Evolutionary conservation across 139 green algal genomes (phyloP).

Genomic region (Chlamydomonas asymmetrica): DNA sequence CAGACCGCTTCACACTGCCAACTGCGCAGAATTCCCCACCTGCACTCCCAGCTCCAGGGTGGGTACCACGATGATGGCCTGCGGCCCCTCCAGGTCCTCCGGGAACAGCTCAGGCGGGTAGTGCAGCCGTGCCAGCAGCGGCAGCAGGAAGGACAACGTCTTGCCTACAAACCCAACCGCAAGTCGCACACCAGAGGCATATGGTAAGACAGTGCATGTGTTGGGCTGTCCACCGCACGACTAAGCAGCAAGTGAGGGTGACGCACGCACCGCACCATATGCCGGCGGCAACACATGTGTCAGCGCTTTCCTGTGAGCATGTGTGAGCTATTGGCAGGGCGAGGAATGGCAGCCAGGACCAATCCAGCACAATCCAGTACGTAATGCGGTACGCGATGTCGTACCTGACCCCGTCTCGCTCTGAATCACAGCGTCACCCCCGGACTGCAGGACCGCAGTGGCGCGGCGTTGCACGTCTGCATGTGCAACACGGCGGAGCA

Average conservation of each 20-base stretch:
- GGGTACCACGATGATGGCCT: constrained; percentile 82
- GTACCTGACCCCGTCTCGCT: constrained; percentile 73
- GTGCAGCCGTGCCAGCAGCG: constrained; percentile 58
- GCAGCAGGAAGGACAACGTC: constrained; percentile 79
- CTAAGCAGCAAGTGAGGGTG: too few relatives aligned
- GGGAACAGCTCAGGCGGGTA: constrained; percentile 74
- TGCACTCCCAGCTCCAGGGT: constrained; percentile 90
- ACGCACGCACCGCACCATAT: too few relatives aligned
- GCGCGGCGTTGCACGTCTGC: constrained; percentile 77
- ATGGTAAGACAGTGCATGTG: neutral
- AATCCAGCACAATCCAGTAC: neutral
- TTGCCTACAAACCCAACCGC: too few relatives aligned
- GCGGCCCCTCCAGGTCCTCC: constrained; percentile 62
- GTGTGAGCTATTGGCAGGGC: too few relatives aligned
- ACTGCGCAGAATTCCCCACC: neutral
- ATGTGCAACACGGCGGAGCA: neutral
- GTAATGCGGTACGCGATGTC: neutral
- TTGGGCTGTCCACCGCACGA: too few relatives aligned
- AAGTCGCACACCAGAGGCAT: neutral
- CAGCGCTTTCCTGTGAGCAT: too few relatives aligned
- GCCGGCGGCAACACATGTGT: too few relatives aligned
- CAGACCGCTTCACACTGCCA: neutral
- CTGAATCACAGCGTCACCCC: constrained; percentile 65
- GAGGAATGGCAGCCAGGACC: neutral
- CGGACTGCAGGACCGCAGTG: constrained; percentile 52